phyloP scores from a whole-genome alignment of 2,329 filamentous ascomycete genomes.

The Fusarium devonianum region DNA sequence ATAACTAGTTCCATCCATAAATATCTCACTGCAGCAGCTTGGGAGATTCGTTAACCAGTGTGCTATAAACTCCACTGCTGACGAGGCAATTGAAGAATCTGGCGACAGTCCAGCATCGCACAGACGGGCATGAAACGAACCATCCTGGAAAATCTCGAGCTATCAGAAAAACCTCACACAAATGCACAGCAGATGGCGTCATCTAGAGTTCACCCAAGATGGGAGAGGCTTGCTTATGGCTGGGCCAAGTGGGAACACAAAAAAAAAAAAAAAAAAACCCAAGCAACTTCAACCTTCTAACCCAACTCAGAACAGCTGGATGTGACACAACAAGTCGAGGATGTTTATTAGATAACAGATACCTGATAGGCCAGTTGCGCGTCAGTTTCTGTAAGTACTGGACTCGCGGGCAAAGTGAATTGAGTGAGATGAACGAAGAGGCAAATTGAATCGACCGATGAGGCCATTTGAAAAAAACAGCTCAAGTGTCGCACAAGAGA shows the following conservation, averaged over 20 bases:
- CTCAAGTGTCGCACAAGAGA: constrained; percentile 1
- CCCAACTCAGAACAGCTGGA: constrained; percentile 2
- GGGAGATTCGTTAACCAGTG: too few species aligned
- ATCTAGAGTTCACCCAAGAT: constrained; percentile 16
- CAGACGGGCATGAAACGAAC: constrained; percentile 9
- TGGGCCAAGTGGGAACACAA: constrained; percentile 15
- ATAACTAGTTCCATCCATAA: constrained; percentile 4
- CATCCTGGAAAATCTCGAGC: constrained; percentile 31
- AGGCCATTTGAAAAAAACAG: constrained; percentile 2
- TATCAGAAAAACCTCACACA: too few species aligned
- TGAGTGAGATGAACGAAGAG: neutral
- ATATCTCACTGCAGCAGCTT: constrained; percentile 1
- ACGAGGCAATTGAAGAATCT: neutral
- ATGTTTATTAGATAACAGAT: neutral
- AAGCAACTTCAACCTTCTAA: constrained; percentile 6
- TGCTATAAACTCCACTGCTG: too few species aligned
- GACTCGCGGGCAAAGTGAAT: neutral
- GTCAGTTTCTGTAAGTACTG: neutral
- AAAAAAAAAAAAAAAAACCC: constrained; percentile 4
- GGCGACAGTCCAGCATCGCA: neutral
- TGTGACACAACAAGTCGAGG: neutral
- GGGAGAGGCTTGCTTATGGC: constrained; percentile 14
- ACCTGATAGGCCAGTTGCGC: neutral
- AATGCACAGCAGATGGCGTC: constrained; percentile 17
- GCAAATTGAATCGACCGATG: constrained; percentile 10